Base-by-base conservation (phyloP, 768 basidiomycete genomes). In the Tricholoma matsutake region DNA sequence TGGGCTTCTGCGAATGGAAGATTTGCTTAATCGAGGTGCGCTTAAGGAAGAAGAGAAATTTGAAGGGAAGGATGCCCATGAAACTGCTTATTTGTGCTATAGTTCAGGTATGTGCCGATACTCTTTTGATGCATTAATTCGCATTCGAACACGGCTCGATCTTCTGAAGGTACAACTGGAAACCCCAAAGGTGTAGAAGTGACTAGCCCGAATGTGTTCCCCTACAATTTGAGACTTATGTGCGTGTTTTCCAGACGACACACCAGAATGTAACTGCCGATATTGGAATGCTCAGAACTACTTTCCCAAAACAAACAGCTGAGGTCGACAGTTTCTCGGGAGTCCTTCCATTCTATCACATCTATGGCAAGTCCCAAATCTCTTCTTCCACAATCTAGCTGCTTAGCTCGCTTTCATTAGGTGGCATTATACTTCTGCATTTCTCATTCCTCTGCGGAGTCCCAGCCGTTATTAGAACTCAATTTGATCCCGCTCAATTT, bases 401-500 rank as follows among this genome's bases (percentile, higher is more conserved):
- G 16, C 43, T 51, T 49, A 54, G 25, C 47, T 61, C 34, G 16
- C 35, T 10, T 20, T 18, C 49, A 6, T 63, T 32, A 86, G 85
- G 88, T 28, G 80, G 80, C 4, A 79, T 86, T 56, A 87, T 86
- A 60, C 75, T 90, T n/a, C 60, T 92, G 0, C 78, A 83, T 57
- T 83, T 84, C 63, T 86, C 87, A 0, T 73, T 89, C 60, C 65
- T 73, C 6, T 63, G 68, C 6, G 86, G 86, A 2, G 68, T 76
- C 0, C 80, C 87, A 0, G 74, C 84, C 3, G 78, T 86, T 22
- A 75, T 92, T 52, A 81, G 89, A 70, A 72, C 82, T 1, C 83
- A 83, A 34, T 96, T 95, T 69, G 89, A 94, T 63, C 88, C 91
- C 0, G 76, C 76, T 1, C 70, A 76, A 56, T 92, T 91, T 67